Evolutionary conservation across 768 basidiomycete species (phyloP), one percentile per base, ranked within the genome.

Genomic region (Suillus subluteus): DNA sequence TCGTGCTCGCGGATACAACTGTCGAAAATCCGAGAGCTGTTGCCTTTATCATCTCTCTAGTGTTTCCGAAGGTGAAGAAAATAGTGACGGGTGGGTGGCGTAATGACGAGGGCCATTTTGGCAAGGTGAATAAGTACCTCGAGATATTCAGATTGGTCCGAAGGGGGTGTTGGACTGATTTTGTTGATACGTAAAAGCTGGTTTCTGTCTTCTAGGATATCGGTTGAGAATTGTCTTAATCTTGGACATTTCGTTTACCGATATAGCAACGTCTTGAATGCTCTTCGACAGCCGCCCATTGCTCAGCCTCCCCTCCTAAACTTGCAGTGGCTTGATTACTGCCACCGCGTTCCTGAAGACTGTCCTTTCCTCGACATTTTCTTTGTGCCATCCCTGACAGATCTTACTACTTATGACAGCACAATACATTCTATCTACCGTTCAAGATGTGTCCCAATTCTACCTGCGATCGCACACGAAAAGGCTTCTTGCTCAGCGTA

Each of bases 251-350:
- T n/a, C 4, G 9, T 6, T 13, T 37, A n/a, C 37, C 12, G n/a
- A 48, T 48, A 37, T 58, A n/a, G 21, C 35, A 6, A 58, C n/a
- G 7, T 38, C 56, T 58, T 58, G 56, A n/a, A n/a, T n/a, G 56
- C 56, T 58, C 12, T 58, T n/a, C 35, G 35, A 52, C 56, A 58
- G 12, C 16, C 32, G 11, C 55, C 55, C 2, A 32, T 56, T 56
- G 11, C 55, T 35, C 55, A 35, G 5, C 21, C 35, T 21, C 55
- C 35, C 55, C 35, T 58, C 55, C 55, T n/a, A 58, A 58, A 37
- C 21, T 58, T 37, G n/a, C 56, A n/a, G 21, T 21, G 56, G 6
- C 56, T 37, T 58, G 3, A 58, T 37, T 13, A 58, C 6, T 2
- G 12, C 21, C 55, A 37, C 55, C 35, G 6, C 6, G 16, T 58